Evolutionary conservation across 768 basidiomycete genomes (phyloP), one percentile per base, ranked within the genome.

Genomic region (Gloeostereum incarnatum): DNA sequence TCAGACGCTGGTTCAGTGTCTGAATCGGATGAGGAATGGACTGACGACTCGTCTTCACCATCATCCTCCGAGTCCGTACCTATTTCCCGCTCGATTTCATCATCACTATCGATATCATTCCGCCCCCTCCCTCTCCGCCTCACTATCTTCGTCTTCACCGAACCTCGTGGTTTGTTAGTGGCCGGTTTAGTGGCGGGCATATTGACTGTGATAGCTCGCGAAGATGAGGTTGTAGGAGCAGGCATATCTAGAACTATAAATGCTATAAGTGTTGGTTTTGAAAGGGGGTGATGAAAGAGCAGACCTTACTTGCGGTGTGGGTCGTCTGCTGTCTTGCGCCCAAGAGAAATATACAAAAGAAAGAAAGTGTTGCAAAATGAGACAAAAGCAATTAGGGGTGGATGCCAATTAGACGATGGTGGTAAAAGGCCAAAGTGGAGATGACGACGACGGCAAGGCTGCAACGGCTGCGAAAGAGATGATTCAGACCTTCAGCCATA

Each of bases 1-100:
- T 81, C 81, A 34, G 80, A 77, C 18, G 62, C 73, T 36, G 78
- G 76, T 56, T 81, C 80, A 26, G 76, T 75, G 54, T 82, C 81
- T 19, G 81, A 81, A 54, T 84, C 82, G 24, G 76, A 75, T 27
- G 62, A 72, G 24, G 73, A 75, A 45, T 68, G 71, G 43, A 63
- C 47, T 21, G 77, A 78, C 37, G 81, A 81, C 31, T 61, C 61
- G 49, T 75, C 72, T 42, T 73, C 71, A 33, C 73, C 75, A 32
- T 76, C 78, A 5, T 65, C 61, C 41, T 82, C 83, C 7, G 83
- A 80, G 57, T 85, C 83, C 16, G 82, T 75, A 46, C 65, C 73
- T 5, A 64, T 67, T 58, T 82, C 84, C 43, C 86, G 70, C 61
- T 73, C 73, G 37, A 88, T 67, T 56, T 87, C 85, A 20, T 87